phyloP scores from a whole-genome alignment of 257 asterid species.

The Solanum tacnaense region DNA sequence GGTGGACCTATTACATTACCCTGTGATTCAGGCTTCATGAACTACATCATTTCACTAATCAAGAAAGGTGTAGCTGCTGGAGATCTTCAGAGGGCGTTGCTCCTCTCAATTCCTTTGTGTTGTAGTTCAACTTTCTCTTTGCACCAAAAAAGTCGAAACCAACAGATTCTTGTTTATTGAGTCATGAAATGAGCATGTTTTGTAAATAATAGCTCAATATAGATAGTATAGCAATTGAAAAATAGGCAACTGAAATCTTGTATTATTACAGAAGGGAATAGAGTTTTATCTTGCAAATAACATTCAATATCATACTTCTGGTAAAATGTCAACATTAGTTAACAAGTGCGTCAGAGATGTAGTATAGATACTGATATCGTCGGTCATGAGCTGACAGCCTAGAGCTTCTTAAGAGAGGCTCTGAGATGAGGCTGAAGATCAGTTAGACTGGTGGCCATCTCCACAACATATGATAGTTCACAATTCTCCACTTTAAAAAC shows the following conservation, averaged over 20 bases:
- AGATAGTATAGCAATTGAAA: not conserved
- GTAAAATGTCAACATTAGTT: not conserved
- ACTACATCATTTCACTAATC: not conserved
- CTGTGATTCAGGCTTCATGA: not conserved
- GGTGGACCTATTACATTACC: not conserved
- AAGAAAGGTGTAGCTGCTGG: not conserved
- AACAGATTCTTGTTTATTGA: not conserved
- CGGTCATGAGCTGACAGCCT: not conserved
- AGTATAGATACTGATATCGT: not conserved
- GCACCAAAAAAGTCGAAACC: not conserved
- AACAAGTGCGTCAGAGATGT: not conserved
- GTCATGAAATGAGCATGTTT: not conserved
- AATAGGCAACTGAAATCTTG: not conserved
- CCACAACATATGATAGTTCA: conserved; percentile 38
- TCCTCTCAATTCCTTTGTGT: not conserved
- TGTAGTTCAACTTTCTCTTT: not conserved
- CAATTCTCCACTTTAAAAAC: conserved; percentile 33
- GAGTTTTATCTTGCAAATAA: not conserved
- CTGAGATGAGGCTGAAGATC: conserved; percentile 42
- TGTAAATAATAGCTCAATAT: not conserved
- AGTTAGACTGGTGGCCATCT: conserved; percentile 44
- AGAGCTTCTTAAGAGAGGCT: conserved; percentile 42
- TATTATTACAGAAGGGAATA: not conserved
- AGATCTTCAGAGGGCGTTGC: not conserved
- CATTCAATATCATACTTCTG: not conserved